These are phyloP conservation scores for Panaeolus papilionaceus DNA, from an alignment of 768 basidiomycete genomes.

Conservation along the genomic window DNA sequence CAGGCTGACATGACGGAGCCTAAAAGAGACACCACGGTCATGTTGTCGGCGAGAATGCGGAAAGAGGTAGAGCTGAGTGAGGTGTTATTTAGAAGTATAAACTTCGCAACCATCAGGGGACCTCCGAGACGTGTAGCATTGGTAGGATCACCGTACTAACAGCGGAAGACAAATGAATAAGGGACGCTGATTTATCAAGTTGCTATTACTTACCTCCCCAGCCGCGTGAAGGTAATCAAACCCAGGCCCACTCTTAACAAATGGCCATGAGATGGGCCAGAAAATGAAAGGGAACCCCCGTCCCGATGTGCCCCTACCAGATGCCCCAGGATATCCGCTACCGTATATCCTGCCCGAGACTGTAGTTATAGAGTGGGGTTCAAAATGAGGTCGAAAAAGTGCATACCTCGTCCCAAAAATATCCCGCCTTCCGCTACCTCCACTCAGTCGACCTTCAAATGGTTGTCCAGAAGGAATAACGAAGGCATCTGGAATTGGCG, in stretches of 20 bases:
- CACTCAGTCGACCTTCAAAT: constrained; percentile 53
- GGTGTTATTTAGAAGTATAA: constrained; percentile 41
- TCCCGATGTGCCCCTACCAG: constrained; percentile 44
- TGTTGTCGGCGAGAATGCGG: constrained; percentile 54
- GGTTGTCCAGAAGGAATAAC: constrained; percentile 49
- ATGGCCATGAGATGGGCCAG: constrained; percentile 65
- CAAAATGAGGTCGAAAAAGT: constrained; percentile 7
- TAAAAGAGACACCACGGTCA: constrained; percentile 51
- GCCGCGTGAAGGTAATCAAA: constrained; percentile 33
- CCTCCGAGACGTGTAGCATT: constrained; percentile 57
- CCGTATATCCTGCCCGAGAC: constrained; percentile 52
- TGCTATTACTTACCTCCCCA: constrained; percentile 39
- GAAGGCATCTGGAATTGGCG: background rate
- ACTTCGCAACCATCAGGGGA: constrained; percentile 41
- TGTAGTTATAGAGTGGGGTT: constrained; percentile 13
- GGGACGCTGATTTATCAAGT: background rate
- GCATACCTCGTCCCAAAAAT: constrained; percentile 52
- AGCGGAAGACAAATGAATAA: too few species aligned
- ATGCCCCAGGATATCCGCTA: constrained; percentile 65
- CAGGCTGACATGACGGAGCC: constrained; percentile 51
- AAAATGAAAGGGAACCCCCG: constrained; percentile 68
- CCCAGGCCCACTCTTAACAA: constrained; percentile 29
- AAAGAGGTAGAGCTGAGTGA: constrained; percentile 44
- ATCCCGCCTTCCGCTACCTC: constrained; percentile 55
- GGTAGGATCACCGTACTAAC: constrained; percentile 50